Evolutionary conservation across 176 grass and related monocot species (phyloP), one percentile per base, ranked within the genome.

Genomic region (Cenchrus americanus): DNA sequence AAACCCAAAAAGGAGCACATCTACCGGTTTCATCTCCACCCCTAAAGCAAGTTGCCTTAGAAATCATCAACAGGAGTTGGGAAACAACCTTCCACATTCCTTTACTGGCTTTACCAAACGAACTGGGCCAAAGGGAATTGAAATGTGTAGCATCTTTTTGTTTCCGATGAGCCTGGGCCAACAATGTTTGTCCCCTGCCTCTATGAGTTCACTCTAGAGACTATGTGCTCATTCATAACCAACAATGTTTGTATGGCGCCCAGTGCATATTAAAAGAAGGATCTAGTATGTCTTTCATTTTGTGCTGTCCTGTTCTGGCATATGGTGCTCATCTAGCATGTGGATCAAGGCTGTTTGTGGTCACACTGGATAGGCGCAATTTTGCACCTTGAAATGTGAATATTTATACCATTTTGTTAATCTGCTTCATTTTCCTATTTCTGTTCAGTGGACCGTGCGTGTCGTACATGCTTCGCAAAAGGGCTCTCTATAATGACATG

Each of bases 401-500:
- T 3, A 51, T 66, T 30, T 71, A 72, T 78, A 43, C 12, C 12
- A 12, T 24, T 26, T 83, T 74, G 8, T 50, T 83, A 66, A 86
- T 83, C 27, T 67, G 32, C 12, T 86, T 11, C 41, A 75, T 69
- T 76, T 62, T 30, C 48, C 41, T 76, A 23, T 85, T 83, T 69
- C 44, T 83, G 67, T 89, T 84, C 83, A 99, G 96, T 87, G 96
- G 86, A 27, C 96, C 96, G 79, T 99, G 96, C 5, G 93, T 96
- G 17, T 99, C 96, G 4, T 99, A 99, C 75, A 94, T 99, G 96
- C 96, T 99, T 81, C 91, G 96, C 70, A 99, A 96, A 87, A 89
- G 96, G 86, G 93, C 96, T 87, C 93, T 99, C 59, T 96, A 99
- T 10, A 94, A 94, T 96, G 96, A 99, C 87, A 99, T 99, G 93